These are phyloP conservation scores for Diaporthe citrichinensis DNA, from an alignment of 2,329 filamentous ascomycete genomes.

Conservation along the genomic window DNA sequence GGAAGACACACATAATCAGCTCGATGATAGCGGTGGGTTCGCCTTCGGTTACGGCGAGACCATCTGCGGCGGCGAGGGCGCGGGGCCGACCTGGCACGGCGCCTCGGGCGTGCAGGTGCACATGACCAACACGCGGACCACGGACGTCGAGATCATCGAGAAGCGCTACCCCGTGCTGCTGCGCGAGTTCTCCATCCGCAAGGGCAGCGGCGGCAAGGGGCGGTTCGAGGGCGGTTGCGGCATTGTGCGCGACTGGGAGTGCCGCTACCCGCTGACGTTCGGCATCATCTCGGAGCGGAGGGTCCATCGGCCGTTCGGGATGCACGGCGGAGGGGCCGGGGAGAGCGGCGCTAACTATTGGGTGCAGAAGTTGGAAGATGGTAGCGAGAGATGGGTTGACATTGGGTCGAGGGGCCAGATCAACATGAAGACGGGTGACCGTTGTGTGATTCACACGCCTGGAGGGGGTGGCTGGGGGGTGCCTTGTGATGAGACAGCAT, in stretches of 20 bases:
- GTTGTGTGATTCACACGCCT: conserved; percentile 53
- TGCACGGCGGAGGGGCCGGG: conserved; percentile 49
- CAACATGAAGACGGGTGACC: conserved; percentile 51
- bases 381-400: conserved; percentile 48
- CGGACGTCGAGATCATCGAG: conserved; percentile 52
- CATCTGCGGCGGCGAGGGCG: conserved; percentile 51
- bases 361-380: conserved; percentile 46
- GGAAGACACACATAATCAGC: conserved; percentile 41
- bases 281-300: conserved; percentile 54
- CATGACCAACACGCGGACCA: conserved; percentile 49
- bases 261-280: conserved; percentile 50
- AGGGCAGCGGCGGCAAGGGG: conserved; percentile 49
- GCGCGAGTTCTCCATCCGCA: conserved; percentile 47
- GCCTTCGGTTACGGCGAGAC: conserved; percentile 48
- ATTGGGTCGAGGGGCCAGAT: conserved; percentile 51
- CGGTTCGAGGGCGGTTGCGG: conserved; percentile 51
- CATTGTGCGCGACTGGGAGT: conserved; percentile 52
- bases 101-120: conserved; percentile 48
- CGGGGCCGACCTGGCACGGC: conserved; percentile 48
- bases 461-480: conserved; percentile 51
- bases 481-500: conserved; percentile 8
- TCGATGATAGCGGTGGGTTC: conserved; percentile 24
- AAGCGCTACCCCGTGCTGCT: conserved; percentile 52
- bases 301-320: conserved; percentile 52
- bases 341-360: conserved; percentile 48